These are phyloP conservation scores for Penicillium desertorum DNA, from an alignment of 495 filamentous ascomycete species.

Conservation along the genomic window DNA sequence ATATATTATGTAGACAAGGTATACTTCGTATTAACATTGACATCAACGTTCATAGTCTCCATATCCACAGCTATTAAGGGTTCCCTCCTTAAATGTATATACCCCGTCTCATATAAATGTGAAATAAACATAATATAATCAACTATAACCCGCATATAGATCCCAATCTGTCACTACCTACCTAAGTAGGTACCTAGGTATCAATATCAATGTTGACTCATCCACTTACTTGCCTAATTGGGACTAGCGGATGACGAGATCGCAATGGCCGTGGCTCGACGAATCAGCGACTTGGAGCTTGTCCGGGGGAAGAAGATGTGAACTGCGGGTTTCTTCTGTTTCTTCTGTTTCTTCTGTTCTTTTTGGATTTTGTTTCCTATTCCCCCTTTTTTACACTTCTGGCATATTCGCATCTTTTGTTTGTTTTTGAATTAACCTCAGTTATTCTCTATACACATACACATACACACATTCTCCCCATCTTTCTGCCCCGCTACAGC, in stretches of 20 bases:
- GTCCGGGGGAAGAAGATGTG: conserved; percentile 18
- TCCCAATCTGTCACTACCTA: too few species aligned
- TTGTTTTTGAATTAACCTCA: background rate
- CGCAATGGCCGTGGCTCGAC: conserved; percentile 16
- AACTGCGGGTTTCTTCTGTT: background rate
- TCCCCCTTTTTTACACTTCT: conserved; percentile 3
- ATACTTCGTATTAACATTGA: too few species aligned
- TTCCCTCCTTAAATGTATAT: background rate
- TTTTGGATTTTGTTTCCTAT: conserved; percentile 13
- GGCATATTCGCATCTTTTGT: conserved; percentile 8
- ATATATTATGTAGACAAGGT: too few species aligned
- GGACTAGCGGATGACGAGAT: conserved; percentile 36
- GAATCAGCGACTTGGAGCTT: conserved; percentile 27
- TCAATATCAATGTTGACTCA: conserved; percentile 2
- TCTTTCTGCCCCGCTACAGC: conserved; percentile 37
- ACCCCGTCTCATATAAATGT: too few species aligned
- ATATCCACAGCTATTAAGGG: too few species aligned
- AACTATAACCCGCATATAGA: too few species aligned
- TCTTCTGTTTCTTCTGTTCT: conserved; percentile 3
- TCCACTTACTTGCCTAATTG: conserved; percentile 6
- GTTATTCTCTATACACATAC: background rate
- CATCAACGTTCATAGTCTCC: background rate
- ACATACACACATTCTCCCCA: background rate
- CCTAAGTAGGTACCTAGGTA: too few species aligned
- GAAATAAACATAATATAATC: too few species aligned